Evolutionary conservation across 345 rosid genomes (phyloP), one percentile per base, ranked within the genome.

Genomic region (Jatropha curcas): DNA sequence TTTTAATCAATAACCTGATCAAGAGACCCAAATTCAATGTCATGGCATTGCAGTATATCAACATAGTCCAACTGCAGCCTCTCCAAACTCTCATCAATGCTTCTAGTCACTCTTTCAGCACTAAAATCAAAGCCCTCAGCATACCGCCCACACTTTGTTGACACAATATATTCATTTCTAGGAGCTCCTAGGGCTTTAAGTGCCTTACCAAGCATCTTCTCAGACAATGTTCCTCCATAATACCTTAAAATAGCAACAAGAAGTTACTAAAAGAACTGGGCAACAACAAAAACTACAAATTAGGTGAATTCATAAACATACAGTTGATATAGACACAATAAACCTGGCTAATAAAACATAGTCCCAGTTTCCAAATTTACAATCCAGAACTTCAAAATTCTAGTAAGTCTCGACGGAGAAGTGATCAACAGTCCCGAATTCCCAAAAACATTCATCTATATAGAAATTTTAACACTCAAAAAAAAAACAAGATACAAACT

Each of bases 1-100:
- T 41, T 13, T 6, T 46, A 34, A 10, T 13, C 13, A 59, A 30
- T 37, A 77, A 95, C 97, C 96, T 91, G 94, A 74, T 92, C 97
- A 50, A 89, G 98, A 76, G 96, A 86, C 20, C 91, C 96, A 63
- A 87, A 92, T 65, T 95, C 99, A 28, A 90, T 91, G 74, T 92
- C 97, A 59, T 88, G 98, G 83, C 98, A 92, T 56, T 91, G 98
- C 66, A 95, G 86, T 67, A 88, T 91, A 80, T 95, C 99, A 28
- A 95, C 97, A 46, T 87, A 91, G 60, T 95, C 94, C 73, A 95
- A 88, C 81, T 95, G 96, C 88, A 92, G 80, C 74, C 98, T 88
- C 27, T 69, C 88, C 81, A 91, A 80, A 75, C 97, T 95, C 87
- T 95, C 96, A 25, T 92, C 92, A 20, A 95, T 86, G 81, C 98